Conservation (phyloP, 2,329 filamentous ascomycete species). For the Aspergillus sp. region DNA sequence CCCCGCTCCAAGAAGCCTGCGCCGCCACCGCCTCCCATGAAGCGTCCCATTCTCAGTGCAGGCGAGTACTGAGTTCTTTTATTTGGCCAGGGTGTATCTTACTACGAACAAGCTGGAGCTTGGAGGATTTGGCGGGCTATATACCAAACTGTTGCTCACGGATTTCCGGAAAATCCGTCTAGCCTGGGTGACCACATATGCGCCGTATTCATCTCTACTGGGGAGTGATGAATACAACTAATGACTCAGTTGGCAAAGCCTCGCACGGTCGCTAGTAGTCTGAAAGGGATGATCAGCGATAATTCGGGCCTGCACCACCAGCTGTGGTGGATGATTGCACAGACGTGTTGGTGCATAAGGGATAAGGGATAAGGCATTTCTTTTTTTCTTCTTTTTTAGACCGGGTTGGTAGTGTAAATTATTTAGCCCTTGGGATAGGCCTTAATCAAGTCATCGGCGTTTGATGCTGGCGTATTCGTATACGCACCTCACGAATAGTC, state of each 20-base stretch:
- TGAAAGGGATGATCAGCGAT: background rate
- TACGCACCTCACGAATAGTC: background rate
- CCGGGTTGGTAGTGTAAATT: background rate
- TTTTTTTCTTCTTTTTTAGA: background rate
- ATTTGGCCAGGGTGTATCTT: background rate
- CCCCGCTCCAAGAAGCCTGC: constrained; percentile 66
- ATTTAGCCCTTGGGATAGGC: background rate
- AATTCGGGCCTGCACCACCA: background rate
- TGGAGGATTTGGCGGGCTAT: background rate
- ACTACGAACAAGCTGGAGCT: background rate
- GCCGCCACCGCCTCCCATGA: constrained; percentile 65
- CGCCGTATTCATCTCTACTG: background rate
- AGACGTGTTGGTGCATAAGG: background rate
- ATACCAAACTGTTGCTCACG: background rate
- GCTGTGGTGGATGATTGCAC: background rate
- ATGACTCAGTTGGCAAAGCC: background rate
- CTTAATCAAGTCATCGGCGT: background rate
- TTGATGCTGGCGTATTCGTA: background rate
- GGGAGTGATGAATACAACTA: background rate
- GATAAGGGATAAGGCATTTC: too few relatives aligned
- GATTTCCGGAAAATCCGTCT: background rate
- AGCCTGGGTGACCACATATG: background rate
- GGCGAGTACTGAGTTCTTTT: constrained; percentile 23
- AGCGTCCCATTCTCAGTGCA: constrained; percentile 48
- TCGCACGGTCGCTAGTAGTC: background rate